Evolutionary conservation across 768 basidiomycete species (phyloP), one percentile per base, ranked within the genome.

Genomic region (Lentinus tigrinus): DNA sequence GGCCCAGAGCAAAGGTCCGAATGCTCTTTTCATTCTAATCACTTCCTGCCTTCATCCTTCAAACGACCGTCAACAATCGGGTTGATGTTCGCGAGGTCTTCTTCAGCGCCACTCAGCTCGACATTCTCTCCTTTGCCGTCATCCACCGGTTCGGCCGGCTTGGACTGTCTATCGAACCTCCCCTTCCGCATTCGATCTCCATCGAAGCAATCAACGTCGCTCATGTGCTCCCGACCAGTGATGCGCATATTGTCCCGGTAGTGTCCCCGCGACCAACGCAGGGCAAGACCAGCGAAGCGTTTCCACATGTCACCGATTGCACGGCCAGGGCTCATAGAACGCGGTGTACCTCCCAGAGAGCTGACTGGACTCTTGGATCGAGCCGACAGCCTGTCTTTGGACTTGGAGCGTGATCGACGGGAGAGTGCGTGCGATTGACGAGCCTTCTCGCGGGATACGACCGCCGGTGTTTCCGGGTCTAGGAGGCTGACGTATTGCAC

Each of bases 141-240:
- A 13, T 47, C 56, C 39, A 47, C 24, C 40, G 17, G 26, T 38
- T 42, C 56, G 52, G 47, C 64, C 31, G 40, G 52, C 42, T 57
- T 60, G 26, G 38, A 21, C 38, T 61, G 34, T 23, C 21, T 39
- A 39, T 26, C 65, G 40, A 50, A 56, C 61, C 52, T 54, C 56
- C 57, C 52, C 52, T 56, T 56, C 26, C 67, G 60, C 54, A 61
- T 55, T 54, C 46, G 63, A 26, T 65, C 64, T 5, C 89, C 89
- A 64, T 91, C 85, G 68, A 84, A 89, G 44, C 80, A 80, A 69
- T 96, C 93, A 0, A 95, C 85, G 7, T 66, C 67, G 61, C 81
- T 85, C 92, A 95, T 92, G 66, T 93, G 85, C 69, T 93, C 89
- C 39, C 80, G 77, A 36, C 76, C 74, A 11, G 83, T 77, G 24